phyloP scores from a whole-genome alignment of 2,329 filamentous ascomycete species.

The Fusarium nisikadoi region DNA sequence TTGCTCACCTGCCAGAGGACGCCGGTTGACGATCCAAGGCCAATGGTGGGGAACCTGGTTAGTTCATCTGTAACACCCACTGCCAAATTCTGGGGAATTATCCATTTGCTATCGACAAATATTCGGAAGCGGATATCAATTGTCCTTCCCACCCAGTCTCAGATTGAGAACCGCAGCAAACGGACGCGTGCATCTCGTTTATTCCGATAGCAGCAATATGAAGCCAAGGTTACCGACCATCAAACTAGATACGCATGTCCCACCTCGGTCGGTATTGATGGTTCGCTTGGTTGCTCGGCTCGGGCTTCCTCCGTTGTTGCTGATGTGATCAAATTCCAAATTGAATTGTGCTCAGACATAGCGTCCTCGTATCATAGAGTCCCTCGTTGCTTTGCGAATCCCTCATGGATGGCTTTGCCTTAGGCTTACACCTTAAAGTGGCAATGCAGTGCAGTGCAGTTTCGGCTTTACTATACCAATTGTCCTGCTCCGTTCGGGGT shows the following conservation, averaged over 20 bases:
- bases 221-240: conserved; percentile 3
- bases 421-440: not conserved
- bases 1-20: conserved; percentile 35
- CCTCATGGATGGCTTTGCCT: conserved; percentile 16
- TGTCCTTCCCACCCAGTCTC: not conserved
- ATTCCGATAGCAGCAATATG: not conserved
- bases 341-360: not conserved
- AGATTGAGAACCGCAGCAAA: not conserved
- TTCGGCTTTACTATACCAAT: not conserved
- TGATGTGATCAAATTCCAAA: conserved; percentile 35
- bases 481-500: not conserved
- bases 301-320: conserved; percentile 24
- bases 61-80: conserved; percentile 9
- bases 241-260: conserved; percentile 5
- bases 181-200: not conserved
- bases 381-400: not conserved
- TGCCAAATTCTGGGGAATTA: conserved; percentile 16
- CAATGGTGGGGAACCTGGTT: conserved; percentile 28
- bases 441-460: not conserved
- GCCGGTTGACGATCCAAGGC: conserved; percentile 26
- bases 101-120: conserved; percentile 4
- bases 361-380: not conserved
- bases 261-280: conserved; percentile 15
- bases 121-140: conserved; percentile 11
- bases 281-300: conserved; percentile 27